These are phyloP conservation scores for Xylogone sp. DNA, from an alignment of 2,329 filamentous ascomycete genomes.

Conservation along the genomic window DNA sequence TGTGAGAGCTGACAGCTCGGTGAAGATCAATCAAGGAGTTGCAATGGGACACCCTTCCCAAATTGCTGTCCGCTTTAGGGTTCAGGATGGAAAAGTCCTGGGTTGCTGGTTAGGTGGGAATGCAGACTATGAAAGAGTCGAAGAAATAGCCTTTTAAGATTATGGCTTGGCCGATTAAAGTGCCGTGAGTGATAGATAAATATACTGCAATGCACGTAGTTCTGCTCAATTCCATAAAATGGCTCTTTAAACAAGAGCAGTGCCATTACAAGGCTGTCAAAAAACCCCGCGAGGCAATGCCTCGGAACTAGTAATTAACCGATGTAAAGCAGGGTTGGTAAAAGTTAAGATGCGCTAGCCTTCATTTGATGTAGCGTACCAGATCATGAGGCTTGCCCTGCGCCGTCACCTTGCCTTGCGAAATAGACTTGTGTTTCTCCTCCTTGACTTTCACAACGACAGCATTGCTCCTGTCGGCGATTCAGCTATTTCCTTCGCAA, in stretches of 20 bases:
- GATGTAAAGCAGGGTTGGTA: not conserved
- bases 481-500: not conserved
- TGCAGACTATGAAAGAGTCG: not conserved
- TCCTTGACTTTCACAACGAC: not conserved
- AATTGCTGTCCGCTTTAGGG: slow-evolving; percentile 1
- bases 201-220: too few species aligned
- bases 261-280: not conserved
- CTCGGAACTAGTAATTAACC: not conserved
- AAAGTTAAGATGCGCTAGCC: not conserved
- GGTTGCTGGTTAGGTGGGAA: slow-evolving; percentile 2
- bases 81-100: not conserved
- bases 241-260: too few species aligned
- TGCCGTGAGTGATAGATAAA: too few species aligned
- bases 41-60: slow-evolving; percentile 1
- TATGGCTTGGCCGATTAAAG: too few species aligned
- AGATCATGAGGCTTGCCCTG: not conserved
- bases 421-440: not conserved
- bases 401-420: not conserved
- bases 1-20: slow-evolving; percentile 21
- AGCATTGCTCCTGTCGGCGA: not conserved
- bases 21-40: slow-evolving; percentile 1
- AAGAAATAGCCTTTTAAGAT: not conserved
- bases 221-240: too few species aligned
- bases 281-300: not conserved
- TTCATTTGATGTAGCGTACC: not conserved